These are phyloP conservation scores for Epichloe elymi DNA, from an alignment of 2,329 filamentous ascomycete genomes.

Conservation along the genomic window DNA sequence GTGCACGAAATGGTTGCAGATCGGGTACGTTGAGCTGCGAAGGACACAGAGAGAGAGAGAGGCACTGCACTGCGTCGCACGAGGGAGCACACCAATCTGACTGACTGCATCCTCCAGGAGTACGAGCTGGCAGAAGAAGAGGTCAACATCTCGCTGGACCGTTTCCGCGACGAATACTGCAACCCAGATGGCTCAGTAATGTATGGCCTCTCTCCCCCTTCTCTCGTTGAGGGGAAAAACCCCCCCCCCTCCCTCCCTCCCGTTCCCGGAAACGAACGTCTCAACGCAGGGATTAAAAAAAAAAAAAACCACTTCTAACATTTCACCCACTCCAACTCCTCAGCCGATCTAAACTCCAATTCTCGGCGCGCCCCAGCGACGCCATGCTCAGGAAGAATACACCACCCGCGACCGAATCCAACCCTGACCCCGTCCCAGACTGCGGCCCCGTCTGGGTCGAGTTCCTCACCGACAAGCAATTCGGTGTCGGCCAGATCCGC, in stretches of 20 bases:
- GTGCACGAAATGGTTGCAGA: slow-evolving; percentile 91
- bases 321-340: background rate
- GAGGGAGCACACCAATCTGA: background rate
- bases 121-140: slow-evolving; percentile 88
- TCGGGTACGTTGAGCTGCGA: slow-evolving; percentile 44
- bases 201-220: slow-evolving; percentile 35
- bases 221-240: background rate
- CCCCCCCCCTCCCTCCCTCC: too few species aligned
- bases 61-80: too few species aligned
- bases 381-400: slow-evolving; percentile 79
- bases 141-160: slow-evolving; percentile 71
- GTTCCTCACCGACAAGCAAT: slow-evolving; percentile 66
- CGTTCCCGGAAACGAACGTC: too few species aligned
- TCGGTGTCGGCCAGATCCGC: slow-evolving; percentile 89
- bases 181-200: slow-evolving; percentile 61
- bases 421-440: slow-evolving; percentile 57
- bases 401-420: slow-evolving; percentile 51
- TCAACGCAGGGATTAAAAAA: background rate
- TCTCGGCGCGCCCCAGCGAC: slow-evolving; percentile 73
- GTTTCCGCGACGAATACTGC: slow-evolving; percentile 62
- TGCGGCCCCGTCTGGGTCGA: slow-evolving; percentile 89
- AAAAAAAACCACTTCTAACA: background rate
- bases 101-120: slow-evolving; percentile 43
- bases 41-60: background rate
- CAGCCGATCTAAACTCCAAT: slow-evolving; percentile 73